Evolutionary conservation across 345 rosid genomes (phyloP).

Genomic region (Pistacia atlantica): DNA sequence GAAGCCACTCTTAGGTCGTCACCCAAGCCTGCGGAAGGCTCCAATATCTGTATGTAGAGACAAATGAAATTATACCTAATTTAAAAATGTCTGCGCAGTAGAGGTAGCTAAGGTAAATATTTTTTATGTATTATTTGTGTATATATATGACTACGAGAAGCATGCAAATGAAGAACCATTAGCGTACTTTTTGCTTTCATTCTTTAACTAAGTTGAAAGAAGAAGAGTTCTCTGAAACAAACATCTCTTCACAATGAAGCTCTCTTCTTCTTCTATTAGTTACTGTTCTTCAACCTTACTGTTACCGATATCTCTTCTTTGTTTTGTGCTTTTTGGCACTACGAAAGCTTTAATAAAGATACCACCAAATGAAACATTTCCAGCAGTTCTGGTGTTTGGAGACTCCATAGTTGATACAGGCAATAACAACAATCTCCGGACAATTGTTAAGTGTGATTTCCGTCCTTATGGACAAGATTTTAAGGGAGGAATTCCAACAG

Average conservation of each 20-base stretch:
- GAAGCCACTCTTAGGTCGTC: too few relatives aligned
- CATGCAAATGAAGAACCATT: neutral
- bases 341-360: constrained; percentile 21
- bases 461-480: constrained; percentile 75
- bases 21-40: too few relatives aligned
- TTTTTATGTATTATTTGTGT: too few relatives aligned
- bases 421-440: constrained; percentile 61
- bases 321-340: neutral
- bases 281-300: neutral
- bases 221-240: neutral
- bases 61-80: too few relatives aligned
- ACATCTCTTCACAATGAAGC: neutral
- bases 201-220: neutral
- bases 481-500: constrained; percentile 57
- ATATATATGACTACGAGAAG: neutral
- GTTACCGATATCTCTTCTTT: constrained; percentile 1
- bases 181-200: neutral
- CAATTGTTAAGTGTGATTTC: constrained; percentile 59
- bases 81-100: too few relatives aligned
- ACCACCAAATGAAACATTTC: constrained; percentile 40
- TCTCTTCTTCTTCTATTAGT: too few relatives aligned
- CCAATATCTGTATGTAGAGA: too few relatives aligned
- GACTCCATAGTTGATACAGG: constrained; percentile 88
- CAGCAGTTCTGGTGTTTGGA: constrained; percentile 71
- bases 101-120: too few relatives aligned